These are phyloP conservation scores for Tylopilus orsonianus DNA, from an alignment of 1,284 basidiomycete species.

Conservation along the genomic window DNA sequence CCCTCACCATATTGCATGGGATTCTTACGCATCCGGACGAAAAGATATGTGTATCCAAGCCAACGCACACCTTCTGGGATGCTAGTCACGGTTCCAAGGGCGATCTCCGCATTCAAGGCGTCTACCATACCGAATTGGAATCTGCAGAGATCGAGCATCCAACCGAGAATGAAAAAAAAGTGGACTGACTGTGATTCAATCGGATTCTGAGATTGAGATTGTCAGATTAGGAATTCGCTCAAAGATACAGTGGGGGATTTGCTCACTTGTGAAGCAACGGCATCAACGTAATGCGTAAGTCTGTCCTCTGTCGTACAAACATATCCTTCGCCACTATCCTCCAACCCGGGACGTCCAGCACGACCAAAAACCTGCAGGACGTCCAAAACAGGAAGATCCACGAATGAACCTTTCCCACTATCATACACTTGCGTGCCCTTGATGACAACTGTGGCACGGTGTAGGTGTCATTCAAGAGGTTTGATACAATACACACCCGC, in stretches of 20 bases:
- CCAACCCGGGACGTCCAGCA: constrained; percentile 95
- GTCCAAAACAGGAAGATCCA: constrained; percentile 93
- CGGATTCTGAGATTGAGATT: constrained; percentile 64
- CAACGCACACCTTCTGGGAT: constrained; percentile 89
- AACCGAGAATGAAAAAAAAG: not conserved
- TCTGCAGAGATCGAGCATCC: constrained; percentile 41
- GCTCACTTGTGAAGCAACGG: constrained; percentile 81
- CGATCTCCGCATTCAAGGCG: constrained; percentile 93
- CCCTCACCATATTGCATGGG: constrained; percentile 84
- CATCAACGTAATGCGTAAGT: constrained; percentile 88
- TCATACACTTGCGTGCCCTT: constrained; percentile 99
- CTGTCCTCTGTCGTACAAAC: constrained; percentile 96
- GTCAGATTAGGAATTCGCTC: constrained; percentile 7
- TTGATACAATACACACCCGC: constrained; percentile 60
- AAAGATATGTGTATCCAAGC: constrained; percentile 97
- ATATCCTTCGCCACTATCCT: constrained; percentile 94
- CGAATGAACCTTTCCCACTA: constrained; percentile 83
- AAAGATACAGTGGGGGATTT: not conserved
- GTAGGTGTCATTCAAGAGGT: constrained; percentile 13
- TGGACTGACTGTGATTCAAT: constrained; percentile 88
- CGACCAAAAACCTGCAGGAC: constrained; percentile 98
- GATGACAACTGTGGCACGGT: constrained; percentile 71
- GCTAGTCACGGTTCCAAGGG: constrained; percentile 92
- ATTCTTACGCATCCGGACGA: constrained; percentile 93
- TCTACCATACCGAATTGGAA: constrained; percentile 89